Percentiles rank a stretch among this genome's conserved stretches.
phyloP scores from a whole-genome alignment of 352 stramenopile genomes.

The Phytophthora sp. region DNA sequence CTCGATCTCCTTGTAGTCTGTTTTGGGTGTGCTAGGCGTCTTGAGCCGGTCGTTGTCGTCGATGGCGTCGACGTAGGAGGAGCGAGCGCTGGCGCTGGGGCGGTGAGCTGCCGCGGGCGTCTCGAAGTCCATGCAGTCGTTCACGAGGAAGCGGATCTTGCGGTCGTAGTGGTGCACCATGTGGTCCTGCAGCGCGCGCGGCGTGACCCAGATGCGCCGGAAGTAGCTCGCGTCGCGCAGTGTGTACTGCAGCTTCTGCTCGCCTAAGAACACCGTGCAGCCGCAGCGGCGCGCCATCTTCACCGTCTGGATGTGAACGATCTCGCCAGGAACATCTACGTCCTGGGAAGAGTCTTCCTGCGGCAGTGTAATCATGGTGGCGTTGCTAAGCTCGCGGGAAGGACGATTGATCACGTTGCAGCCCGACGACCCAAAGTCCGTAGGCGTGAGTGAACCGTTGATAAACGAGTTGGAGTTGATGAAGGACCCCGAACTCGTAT shows the following conservation, averaged over 20 bases:
- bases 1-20: slow-evolving; percentile 43
- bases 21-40: slow-evolving; percentile 17
- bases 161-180: slow-evolving; percentile 88
- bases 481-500: slow-evolving; percentile 27
- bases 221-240: slow-evolving; percentile 72
- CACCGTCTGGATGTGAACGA: slow-evolving; percentile 73
- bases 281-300: slow-evolving; percentile 60
- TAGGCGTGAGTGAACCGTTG: slow-evolving; percentile 11
- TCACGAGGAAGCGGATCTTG: slow-evolving; percentile 63
- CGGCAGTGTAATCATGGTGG: slow-evolving; percentile 45
- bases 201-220: slow-evolving; percentile 69
- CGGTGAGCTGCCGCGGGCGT: slow-evolving; percentile 35
- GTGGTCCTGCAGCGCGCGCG: slow-evolving; percentile 69
- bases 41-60: slow-evolving; percentile 21
- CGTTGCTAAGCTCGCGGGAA: slow-evolving; percentile 37
- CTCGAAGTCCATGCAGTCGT: slow-evolving; percentile 63
- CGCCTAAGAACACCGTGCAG: slow-evolving; percentile 68
- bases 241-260: slow-evolving; percentile 77
- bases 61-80: slow-evolving; percentile 10
- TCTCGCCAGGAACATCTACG: slow-evolving; percentile 72
- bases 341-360: slow-evolving; percentile 56
- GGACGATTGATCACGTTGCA: slow-evolving; percentile 40
- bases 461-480: slow-evolving; percentile 26
- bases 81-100: slow-evolving; percentile 16
- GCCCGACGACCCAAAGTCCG: slow-evolving; percentile 24